Evolutionary conservation across 2,329 filamentous ascomycete genomes (phyloP).

Genomic region (Monascus ruber): DNA sequence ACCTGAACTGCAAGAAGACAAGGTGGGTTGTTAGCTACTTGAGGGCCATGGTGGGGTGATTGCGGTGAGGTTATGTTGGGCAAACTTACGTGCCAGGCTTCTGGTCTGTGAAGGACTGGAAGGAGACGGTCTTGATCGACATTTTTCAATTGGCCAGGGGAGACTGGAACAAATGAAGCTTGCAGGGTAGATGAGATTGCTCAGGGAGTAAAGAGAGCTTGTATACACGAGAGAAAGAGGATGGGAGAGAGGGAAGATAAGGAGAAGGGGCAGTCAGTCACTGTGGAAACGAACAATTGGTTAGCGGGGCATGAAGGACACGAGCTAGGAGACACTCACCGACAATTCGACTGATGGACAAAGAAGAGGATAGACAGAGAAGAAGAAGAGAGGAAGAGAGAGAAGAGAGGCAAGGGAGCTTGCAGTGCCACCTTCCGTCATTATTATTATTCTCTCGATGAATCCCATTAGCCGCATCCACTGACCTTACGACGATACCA

Average conservation of each 20-base stretch:
- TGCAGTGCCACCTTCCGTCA: too few relatives aligned
- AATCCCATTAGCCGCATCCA: too few relatives aligned
- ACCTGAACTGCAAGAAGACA: conserved; percentile 57
- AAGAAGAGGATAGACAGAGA: not conserved
- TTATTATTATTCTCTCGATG: too few relatives aligned
- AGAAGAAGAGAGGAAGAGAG: conserved; percentile 2
- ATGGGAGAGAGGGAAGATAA: conserved; percentile 3
- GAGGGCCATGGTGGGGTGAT: not conserved
- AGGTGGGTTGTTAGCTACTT: not conserved
- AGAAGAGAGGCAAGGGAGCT: too few relatives aligned
- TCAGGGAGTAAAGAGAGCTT: not conserved
- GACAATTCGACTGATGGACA: conserved; percentile 7
- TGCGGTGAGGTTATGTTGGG: not conserved
- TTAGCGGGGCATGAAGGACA: conserved; percentile 3
- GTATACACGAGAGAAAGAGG: conserved; percentile 1
- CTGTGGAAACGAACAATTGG: not conserved
- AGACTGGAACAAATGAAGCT: conserved; percentile 3
- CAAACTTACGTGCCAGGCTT: conserved; percentile 92
- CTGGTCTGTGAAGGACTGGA: conserved; percentile 85
- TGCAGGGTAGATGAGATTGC: not conserved
- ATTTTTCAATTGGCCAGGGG: conserved; percentile 39
- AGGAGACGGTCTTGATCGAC: conserved; percentile 66
- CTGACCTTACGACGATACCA: too few relatives aligned
- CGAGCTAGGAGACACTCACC: conserved; percentile 10
- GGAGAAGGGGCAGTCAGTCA: conserved; percentile 4